Conservation (phyloP, 345 rosid species). For the Eutrema yunnanense region DNA sequence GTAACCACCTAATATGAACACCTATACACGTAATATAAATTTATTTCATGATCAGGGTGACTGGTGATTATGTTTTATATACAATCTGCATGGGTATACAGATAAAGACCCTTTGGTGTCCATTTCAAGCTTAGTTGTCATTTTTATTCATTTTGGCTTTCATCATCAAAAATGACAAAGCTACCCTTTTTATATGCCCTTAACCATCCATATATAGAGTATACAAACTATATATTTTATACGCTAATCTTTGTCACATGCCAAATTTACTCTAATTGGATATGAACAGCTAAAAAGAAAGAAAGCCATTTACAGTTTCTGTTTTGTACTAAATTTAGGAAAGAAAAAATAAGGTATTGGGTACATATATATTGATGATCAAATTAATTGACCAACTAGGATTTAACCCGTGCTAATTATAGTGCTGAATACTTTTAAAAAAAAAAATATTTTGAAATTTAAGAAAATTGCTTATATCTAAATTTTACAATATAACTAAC, state of each 20-base stretch:
- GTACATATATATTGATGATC: neutral
- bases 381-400: too few relatives aligned
- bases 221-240: neutral
- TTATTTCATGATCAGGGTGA: constrained; percentile 10
- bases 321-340: neutral
- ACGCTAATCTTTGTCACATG: neutral
- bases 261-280: neutral
- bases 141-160: constrained; percentile 11
- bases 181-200: neutral
- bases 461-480: too few relatives aligned
- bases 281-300: neutral
- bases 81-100: constrained; percentile 24
- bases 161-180: neutral
- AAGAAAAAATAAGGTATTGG: neutral
- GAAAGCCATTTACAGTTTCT: neutral
- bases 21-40: neutral
- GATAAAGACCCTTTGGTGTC: constrained; percentile 22
- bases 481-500: too few relatives aligned
- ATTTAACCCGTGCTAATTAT: too few relatives aligned
- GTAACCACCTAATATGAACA: constrained; percentile 24
- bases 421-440: too few relatives aligned
- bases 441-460: too few relatives aligned
- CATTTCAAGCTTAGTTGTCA: constrained; percentile 32
- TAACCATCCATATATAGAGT: neutral
- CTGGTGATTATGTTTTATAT: neutral